Evolutionary conservation across 441 rosid genomes (phyloP), one percentile per base, ranked within the genome.

Genomic region (Breynia disticha): DNA sequence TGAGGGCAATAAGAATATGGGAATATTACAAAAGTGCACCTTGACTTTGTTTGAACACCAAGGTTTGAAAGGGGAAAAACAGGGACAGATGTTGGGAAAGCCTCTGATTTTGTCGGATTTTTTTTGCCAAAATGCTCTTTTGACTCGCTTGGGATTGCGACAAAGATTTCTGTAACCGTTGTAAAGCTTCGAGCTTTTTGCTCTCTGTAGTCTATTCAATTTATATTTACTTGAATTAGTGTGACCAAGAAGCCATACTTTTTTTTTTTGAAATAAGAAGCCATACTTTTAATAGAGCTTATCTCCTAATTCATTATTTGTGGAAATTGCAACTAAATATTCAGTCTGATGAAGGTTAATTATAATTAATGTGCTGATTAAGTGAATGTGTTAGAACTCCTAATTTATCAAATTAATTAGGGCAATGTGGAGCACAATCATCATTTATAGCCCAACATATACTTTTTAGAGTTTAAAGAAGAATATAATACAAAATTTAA

Each of bases 61-160:
- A 65, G 8, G 57, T 59, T 62, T 68, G 75, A 67, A 71, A 75
- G 46, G 56, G 54, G 51, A 37, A 76, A 67, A 76, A 67, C 64
- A 65, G 71, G 77, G 75, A 72, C 73, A 59, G 46, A 67, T 71
- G 79, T 57, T 74, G 80, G 73, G 72, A 80, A 72, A 63, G 70
- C 47, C 54, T 71, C 66, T 67, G 73, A 60, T 68, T 70, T 78
- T 76, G 86, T 72, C 79, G 75, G 82, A 61, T 66, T 41, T 71
- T 71, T 74, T 3, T 11, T 15, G 3, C 65, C 67, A 51, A 67
- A 55, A 63, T 69, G 64, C 66, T 63, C 78, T 78, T 80, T 79
- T 76, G 81, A 79, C 82, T 61, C 66, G 32, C 44, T 57, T 37
- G 48, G 46, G 61, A 58, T 49, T 3, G 64, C 42, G 73, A 71